Evolutionary conservation across 2,329 filamentous ascomycete species (phyloP), one percentile per base, ranked within the genome.

Genomic region (Exserohilum turcica): DNA sequence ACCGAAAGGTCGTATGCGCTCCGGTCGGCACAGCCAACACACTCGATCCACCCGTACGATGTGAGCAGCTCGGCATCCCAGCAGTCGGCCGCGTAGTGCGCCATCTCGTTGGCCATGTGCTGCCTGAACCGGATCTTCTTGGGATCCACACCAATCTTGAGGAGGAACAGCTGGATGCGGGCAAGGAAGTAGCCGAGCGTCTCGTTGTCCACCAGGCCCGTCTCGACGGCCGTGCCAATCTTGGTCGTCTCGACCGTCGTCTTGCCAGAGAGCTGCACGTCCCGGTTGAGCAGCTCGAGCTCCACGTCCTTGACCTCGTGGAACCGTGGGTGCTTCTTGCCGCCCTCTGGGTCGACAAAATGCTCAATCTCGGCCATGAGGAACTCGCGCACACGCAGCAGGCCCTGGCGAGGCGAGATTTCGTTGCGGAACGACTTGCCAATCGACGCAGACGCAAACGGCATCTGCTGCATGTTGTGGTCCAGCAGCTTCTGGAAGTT

Each of bases 301-400:
- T 96, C 88, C 40, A 94, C 78, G 64, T 96, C 81, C 71, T 91
- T 87, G 54, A 99, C 87, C 68, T 96, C 90, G 39, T 85, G 78
- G 77, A 99, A 99, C 51, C 92, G 89, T 46, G 83, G 78, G 75
- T 99, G 94, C 79, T 94, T 95, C 86, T 99, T 99, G 77, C 92
- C 91, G 71, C 91, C 86, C 70, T 94, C 83, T 9, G 94, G 94
- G 70, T 99, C 94, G 63, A 99, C 94, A 72, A 91, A 99, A 77
- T 99, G 94, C 80, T 99, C 94, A 66, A 99, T 96, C 78, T 99
- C 94, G 19, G 93, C 94, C 94, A 99, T 97, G 67, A 97, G 79
- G 79, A 99, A 97, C 76, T 99, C 94, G 67, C 94, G 90, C 37
- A 99, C 94, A 66, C 94, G 89, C 53, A 99, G 79, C 35, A 99